phyloP scores from a whole-genome alignment of 2,329 filamentous ascomycete genomes.

The Phialocephala sp. region DNA sequence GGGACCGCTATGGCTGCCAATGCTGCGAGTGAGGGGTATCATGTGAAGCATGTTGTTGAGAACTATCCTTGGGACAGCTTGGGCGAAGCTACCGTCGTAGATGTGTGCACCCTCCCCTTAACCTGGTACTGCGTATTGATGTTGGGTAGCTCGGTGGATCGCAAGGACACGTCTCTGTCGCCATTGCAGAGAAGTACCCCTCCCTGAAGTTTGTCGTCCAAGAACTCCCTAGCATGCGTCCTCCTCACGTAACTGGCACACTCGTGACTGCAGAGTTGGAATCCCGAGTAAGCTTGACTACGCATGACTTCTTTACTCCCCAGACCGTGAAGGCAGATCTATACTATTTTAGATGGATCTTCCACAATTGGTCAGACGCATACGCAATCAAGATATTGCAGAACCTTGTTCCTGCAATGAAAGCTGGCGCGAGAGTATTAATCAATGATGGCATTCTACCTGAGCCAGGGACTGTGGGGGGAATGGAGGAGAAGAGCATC shows the following conservation, averaged over 20 bases:
- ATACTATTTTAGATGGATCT: constrained; percentile 53
- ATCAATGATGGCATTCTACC: constrained; percentile 41
- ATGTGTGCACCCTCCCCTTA: constrained; percentile 26
- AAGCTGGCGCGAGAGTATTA: constrained; percentile 48
- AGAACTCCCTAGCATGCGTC: constrained; percentile 46
- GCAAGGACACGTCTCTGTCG: constrained; percentile 35
- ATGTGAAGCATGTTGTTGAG: constrained; percentile 31
- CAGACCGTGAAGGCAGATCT: constrained; percentile 50
- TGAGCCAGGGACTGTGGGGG: constrained; percentile 21
- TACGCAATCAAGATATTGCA: constrained; percentile 45
- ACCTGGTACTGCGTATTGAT: background rate
- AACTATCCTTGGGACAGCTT: constrained; percentile 40
- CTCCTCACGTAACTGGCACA: constrained; percentile 46
- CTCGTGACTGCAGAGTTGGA: constrained; percentile 37
- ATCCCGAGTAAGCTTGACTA: constrained; percentile 38
- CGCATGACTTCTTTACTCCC: constrained; percentile 52
- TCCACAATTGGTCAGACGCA: constrained; percentile 55
- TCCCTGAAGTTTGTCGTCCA: constrained; percentile 38
- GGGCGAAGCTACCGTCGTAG: constrained; percentile 36
- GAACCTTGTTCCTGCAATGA: constrained; percentile 48
- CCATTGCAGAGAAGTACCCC: constrained; percentile 36
- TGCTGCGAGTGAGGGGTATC: constrained; percentile 33
- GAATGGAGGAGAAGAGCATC: constrained; percentile 46
- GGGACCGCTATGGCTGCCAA: constrained; percentile 43
- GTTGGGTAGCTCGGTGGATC: constrained; percentile 34